phyloP scores from a whole-genome alignment of 2,329 filamentous ascomycete genomes.

The Colletotrichum falcatum region DNA sequence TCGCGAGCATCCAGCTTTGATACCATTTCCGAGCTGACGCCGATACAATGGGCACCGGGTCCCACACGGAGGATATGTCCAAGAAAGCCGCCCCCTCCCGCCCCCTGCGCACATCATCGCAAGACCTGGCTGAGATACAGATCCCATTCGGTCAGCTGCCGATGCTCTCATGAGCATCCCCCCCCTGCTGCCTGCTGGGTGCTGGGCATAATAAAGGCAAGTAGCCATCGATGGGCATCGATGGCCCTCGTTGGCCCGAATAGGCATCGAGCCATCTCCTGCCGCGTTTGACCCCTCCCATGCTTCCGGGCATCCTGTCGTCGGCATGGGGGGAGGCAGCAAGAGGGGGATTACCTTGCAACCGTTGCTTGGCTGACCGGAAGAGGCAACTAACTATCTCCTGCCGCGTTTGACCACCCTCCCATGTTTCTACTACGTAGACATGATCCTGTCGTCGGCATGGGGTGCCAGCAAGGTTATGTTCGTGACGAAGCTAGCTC shows the following conservation, averaged over 20 bases:
- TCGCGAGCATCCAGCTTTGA: too few relatives aligned
- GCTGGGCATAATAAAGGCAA: not conserved
- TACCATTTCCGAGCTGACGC: not conserved
- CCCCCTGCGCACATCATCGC: conserved; percentile 1
- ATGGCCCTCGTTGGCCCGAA: conserved; percentile 19
- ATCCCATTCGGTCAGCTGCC: not conserved
- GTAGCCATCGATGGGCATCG: conserved; percentile 1
- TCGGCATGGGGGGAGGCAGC: too few relatives aligned
- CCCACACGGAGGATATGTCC: not conserved
- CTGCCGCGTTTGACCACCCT: not conserved
- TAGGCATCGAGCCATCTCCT: conserved; percentile 14
- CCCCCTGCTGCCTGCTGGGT: not conserved
- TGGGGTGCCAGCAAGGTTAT: not conserved
- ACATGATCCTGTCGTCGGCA: too few relatives aligned
- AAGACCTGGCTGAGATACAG: not conserved
- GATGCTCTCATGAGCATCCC: conserved; percentile 3
- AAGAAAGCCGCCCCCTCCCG: too few relatives aligned
- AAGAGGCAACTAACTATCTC: conserved; percentile 19
- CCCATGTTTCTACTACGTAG: not conserved
- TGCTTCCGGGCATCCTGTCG: not conserved
- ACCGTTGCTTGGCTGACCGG: too few relatives aligned
- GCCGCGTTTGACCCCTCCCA: not conserved
- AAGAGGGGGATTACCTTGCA: too few relatives aligned
- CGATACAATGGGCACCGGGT: not conserved
- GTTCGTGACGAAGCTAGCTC: not conserved